Evolutionary conservation across 805 yeast species (phyloP), one percentile per base, ranked within the genome.

Genomic region (Kuraishia borneana): DNA sequence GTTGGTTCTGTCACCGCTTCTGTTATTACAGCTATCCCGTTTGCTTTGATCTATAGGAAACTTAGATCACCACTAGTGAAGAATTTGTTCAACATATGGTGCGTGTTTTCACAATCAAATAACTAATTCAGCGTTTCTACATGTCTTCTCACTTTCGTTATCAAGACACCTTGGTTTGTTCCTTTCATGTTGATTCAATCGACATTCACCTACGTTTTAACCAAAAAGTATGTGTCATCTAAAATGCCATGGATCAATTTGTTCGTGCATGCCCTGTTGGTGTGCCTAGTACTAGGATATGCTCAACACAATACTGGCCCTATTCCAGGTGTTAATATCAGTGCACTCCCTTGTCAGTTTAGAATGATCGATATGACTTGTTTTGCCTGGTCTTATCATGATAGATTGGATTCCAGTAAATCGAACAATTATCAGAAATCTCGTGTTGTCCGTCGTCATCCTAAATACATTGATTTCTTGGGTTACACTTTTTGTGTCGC

Each of bases 281-380:
- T 92, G 50, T 76, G 84, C 3, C 50, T 65, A 39, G 81, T 73
- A 45, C 96, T 88, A 54, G 46, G 83, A 26, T 54, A 64, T 36
- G 72, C 76, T 9, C 96, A 89, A 48, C 74, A 83, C 50, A 68
- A 69, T 48, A 55, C 51, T 19, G 70, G 65, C 31, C 63, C 58
- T 36, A 79, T 77, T 44, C 64, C 73, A 4, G 61, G 73, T 4
- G 65, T 63, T 26, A 73, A 83, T 39, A 97, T 89, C 49, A 81
- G 87, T 43, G 84, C 96, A 0, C 96, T 96, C 5, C 82, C 96
- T 2, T 95, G 88, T 47, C 92, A 94, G 99, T 96, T 92, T 12
- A 55, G 92, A 49, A 94, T 85, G 22, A 92, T 92, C 89, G 92
- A 92, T 52, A 62, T 92, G 41, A 71, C 94, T 3, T 75, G 95